Evolutionary conservation across 768 basidiomycete species (phyloP).

Genomic region (Calocera cornea): DNA sequence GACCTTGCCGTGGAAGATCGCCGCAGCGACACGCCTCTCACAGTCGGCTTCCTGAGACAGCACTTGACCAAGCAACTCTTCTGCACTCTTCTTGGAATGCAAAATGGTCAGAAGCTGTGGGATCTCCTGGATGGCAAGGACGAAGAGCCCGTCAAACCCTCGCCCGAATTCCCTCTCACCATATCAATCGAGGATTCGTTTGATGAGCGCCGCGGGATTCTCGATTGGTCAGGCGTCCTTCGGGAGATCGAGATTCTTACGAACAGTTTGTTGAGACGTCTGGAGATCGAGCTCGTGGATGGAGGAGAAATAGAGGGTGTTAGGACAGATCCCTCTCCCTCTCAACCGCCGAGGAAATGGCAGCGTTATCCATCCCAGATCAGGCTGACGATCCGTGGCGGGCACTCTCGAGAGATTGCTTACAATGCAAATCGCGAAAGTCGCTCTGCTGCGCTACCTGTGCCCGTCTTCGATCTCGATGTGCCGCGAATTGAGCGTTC

Average conservation of each 20-base stretch:
- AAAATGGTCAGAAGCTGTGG: conserved; percentile 13
- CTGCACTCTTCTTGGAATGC: conserved; percentile 5
- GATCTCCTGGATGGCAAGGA: conserved; percentile 13
- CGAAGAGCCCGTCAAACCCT: conserved; percentile 12
- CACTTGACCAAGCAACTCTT: conserved; percentile 3
- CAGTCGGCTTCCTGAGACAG: conserved; percentile 6
- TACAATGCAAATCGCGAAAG: conserved; percentile 7
- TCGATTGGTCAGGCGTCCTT: conserved; percentile 4
- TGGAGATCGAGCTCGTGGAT: conserved; percentile 15
- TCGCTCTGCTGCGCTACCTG: neutral
- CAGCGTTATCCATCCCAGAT: conserved; percentile 10
- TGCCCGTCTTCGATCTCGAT: conserved; percentile 8
- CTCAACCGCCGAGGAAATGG: neutral
- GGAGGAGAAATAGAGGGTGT: conserved; percentile 3
- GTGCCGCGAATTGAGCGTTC: conserved; percentile 1
- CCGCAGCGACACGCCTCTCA: neutral
- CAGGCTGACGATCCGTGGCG: conserved; percentile 10
- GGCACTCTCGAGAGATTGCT: conserved; percentile 5
- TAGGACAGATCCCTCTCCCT: neutral
- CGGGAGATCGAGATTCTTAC: conserved; percentile 9
- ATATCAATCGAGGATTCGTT: conserved; percentile 16
- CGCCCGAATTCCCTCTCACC: conserved; percentile 16
- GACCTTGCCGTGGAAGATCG: neutral
- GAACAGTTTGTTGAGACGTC: conserved; percentile 9
- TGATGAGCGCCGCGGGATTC: neutral